Percentiles rank a stretch among this genome's conserved stretches.
These are phyloP conservation scores for Pleurotus tuoliensis DNA, from an alignment of 768 basidiomycete genomes.

Conservation along the genomic window DNA sequence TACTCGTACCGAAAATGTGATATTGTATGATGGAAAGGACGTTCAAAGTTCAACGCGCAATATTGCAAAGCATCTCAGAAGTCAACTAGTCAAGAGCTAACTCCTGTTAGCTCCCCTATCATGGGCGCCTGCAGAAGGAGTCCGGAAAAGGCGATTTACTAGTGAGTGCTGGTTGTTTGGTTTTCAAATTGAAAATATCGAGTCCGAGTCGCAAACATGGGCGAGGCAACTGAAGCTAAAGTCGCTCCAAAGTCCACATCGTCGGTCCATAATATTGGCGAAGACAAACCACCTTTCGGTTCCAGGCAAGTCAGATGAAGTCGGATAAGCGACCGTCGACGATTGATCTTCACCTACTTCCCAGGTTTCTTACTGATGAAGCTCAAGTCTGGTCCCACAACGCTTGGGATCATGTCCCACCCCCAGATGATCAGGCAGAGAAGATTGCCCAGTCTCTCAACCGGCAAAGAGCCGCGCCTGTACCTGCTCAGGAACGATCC, in stretches of 20 bases:
- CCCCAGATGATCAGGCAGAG: slow-evolving; percentile 77
- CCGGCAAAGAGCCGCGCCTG: slow-evolving; percentile 69
- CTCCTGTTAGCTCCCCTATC: too few relatives aligned
- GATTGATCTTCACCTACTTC: slow-evolving; percentile 4
- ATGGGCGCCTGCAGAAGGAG: too few relatives aligned
- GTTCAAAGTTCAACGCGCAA: too few relatives aligned
- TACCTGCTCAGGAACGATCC: slow-evolving; percentile 65
- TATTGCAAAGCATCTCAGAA: too few relatives aligned
- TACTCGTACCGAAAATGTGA: too few relatives aligned
- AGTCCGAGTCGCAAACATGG: too few relatives aligned
- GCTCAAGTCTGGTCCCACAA: slow-evolving; percentile 82
- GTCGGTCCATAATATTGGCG: slow-evolving; percentile 59
- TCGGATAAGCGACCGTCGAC: slow-evolving; percentile 1
- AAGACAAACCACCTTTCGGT: slow-evolving; percentile 64
- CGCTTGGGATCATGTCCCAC: slow-evolving; percentile 89
- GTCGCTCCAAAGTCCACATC: slow-evolving; percentile 39
- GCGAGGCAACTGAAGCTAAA: not conserved
- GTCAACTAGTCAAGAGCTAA: too few relatives aligned
- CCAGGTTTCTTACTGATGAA: slow-evolving; percentile 66
- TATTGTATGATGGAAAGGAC: too few relatives aligned
- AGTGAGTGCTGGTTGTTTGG: too few relatives aligned
- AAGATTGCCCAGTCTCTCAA: slow-evolving; percentile 65
- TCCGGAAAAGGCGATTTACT: too few relatives aligned
- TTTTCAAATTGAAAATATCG: too few relatives aligned
- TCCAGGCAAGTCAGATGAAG: slow-evolving; percentile 42